Percentiles rank a stretch among this genome's conserved stretches.
Conservation (phyloP, 306 rosid species). For the Fragaria ananassa region DNA sequence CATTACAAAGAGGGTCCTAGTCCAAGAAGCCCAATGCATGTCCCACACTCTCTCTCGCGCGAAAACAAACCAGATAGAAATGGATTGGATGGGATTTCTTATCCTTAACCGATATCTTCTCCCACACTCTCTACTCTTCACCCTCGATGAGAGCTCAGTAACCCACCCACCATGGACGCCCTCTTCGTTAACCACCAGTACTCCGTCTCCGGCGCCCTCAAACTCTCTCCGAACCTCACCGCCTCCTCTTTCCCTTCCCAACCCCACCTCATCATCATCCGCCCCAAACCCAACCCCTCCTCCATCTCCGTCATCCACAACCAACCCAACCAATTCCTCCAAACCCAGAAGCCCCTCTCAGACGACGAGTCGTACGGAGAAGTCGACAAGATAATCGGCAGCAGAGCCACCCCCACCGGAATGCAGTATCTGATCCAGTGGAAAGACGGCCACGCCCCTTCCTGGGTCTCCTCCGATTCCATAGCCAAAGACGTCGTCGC, state of each 20-base stretch:
- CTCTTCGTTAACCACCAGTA: conserved; percentile 43
- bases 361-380: conserved; percentile 63
- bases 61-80: conserved; percentile 20
- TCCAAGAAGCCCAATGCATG: not conserved
- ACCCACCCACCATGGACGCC: conserved; percentile 54
- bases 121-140: not conserved
- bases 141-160: not conserved
- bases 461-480: conserved; percentile 74
- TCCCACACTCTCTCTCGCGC: not conserved
- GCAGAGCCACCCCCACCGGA: conserved; percentile 50
- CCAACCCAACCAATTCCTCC: conserved; percentile 22
- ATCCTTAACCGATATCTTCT: conserved; percentile 29
- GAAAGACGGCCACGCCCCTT: conserved; percentile 80
- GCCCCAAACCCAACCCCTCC: conserved; percentile 7
- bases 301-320: conserved; percentile 40
- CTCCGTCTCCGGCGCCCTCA: conserved; percentile 55
- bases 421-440: conserved; percentile 83
- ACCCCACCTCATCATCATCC: conserved; percentile 10
- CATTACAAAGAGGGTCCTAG: too few relatives aligned
- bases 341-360: not conserved
- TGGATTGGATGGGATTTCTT: conserved; percentile 65
- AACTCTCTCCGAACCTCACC: conserved; percentile 29
- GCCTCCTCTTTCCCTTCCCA: conserved; percentile 16
- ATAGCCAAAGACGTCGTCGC: conserved; percentile 75
- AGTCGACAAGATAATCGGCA: conserved; percentile 71